These are phyloP conservation scores for Trichoderma afroharzianum DNA, from an alignment of 2,329 filamentous ascomycete species.

Conservation along the genomic window DNA sequence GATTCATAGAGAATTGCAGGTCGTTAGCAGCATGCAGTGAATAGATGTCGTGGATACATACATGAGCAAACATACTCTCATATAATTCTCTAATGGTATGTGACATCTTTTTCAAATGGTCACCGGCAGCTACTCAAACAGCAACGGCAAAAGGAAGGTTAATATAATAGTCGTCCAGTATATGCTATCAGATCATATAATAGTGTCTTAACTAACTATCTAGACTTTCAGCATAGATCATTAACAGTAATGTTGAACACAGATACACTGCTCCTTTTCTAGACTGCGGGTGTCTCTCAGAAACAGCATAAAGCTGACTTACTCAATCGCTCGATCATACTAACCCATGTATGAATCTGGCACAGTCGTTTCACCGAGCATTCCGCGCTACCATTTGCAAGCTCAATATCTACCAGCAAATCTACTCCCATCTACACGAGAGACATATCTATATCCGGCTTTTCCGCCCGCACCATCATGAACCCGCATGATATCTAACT, in stretches of 20 bases:
- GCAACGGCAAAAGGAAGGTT: background rate
- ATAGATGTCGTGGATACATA: background rate
- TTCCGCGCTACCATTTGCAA: background rate
- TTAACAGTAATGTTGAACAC: background rate
- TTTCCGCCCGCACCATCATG: background rate
- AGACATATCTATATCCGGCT: background rate
- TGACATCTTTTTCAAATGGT: background rate
- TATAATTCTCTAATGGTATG: background rate
- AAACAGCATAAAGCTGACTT: background rate
- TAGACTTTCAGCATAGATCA: background rate
- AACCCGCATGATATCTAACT: background rate
- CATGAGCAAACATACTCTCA: background rate
- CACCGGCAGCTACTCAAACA: background rate
- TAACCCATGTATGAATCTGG: background rate
- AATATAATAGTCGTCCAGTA: background rate
- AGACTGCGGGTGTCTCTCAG: too few species aligned
- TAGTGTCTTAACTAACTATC: background rate
- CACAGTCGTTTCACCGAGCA: background rate
- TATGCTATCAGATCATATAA: background rate
- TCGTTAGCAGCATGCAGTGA: rapidly evolving
- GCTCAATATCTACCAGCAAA: background rate
- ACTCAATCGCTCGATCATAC: background rate
- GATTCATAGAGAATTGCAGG: background rate
- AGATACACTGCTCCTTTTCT: background rate
- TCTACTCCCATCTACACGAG: background rate